Evolutionary conservation across 352 stramenopile genomes (phyloP).

Genomic region (Phytophthora tubulina): DNA sequence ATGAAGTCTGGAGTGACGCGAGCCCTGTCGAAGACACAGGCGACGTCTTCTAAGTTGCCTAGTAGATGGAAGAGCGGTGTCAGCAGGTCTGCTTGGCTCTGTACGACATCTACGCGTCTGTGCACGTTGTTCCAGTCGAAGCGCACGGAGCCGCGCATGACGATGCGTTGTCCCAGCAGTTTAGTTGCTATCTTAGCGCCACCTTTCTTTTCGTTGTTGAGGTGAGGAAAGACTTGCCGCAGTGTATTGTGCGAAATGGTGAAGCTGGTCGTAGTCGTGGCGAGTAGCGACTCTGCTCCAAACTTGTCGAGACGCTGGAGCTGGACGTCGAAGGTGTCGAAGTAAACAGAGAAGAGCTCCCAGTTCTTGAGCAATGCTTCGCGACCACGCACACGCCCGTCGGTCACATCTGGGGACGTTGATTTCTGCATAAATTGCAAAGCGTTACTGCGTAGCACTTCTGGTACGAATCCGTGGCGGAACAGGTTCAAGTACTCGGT

Average conservation of each 20-base stretch:
- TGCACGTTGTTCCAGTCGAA: too few species aligned
- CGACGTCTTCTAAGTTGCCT: neutral
- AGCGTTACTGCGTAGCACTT: neutral
- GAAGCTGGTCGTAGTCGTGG: conserved; percentile 4
- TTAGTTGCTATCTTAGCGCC: too few species aligned
- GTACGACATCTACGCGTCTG: neutral
- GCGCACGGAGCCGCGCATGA: too few species aligned
- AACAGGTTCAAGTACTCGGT: conserved; percentile 1
- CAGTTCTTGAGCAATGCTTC: conserved; percentile 1
- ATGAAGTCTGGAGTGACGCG: too few species aligned
- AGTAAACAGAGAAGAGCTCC: neutral
- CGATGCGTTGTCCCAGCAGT: too few species aligned
- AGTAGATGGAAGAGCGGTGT: conserved; percentile 5
- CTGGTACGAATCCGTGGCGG: neutral
- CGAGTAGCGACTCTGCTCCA: neutral
- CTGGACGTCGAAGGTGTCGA: neutral
- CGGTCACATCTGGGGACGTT: neutral
- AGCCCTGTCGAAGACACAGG: too few species aligned
- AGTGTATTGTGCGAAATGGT: neutral
- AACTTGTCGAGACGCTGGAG: neutral
- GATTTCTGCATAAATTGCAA: too few species aligned
- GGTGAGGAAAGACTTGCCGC: too few species aligned
- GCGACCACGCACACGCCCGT: neutral
- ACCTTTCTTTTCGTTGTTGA: too few species aligned
- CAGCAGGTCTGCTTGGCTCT: conserved; percentile 7